Percentiles rank a stretch among this genome's conserved stretches.
phyloP scores from a whole-genome alignment of 2,329 filamentous ascomycete genomes.

The Cercospora sp. region DNA sequence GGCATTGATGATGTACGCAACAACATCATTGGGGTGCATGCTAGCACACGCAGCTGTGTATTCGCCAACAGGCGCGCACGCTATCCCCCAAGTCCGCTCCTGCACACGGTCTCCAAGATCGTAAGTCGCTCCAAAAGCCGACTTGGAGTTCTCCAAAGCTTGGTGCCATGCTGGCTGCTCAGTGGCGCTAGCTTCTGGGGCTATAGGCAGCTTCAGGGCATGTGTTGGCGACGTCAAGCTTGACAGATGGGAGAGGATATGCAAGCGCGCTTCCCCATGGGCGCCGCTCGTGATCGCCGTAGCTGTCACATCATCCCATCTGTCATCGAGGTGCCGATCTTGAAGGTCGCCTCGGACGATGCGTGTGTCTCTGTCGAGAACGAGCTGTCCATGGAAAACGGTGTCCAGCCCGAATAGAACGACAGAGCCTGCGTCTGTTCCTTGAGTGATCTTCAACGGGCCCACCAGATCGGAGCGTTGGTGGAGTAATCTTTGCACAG shows the following conservation, averaged over 20 bases:
- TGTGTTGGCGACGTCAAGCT: conserved; percentile 40
- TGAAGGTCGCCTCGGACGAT: background rate
- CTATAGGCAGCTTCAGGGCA: conserved; percentile 37
- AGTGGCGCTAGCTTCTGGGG: background rate
- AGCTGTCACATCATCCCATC: conserved; percentile 48
- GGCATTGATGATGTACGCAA: conserved; percentile 56
- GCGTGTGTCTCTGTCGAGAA: conserved; percentile 15
- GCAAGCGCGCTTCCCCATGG: conserved; percentile 31
- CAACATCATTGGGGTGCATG: conserved; percentile 58
- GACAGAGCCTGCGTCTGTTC: conserved; percentile 25
- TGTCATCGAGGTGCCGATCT: conserved; percentile 42
- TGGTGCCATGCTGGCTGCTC: conserved; percentile 43
- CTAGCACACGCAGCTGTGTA: conserved; percentile 53
- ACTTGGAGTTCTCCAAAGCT: conserved; percentile 42
- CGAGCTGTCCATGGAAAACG: conserved; percentile 30
- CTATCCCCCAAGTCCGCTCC: conserved; percentile 58
- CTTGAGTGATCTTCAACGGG: conserved; percentile 29
- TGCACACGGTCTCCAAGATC: conserved; percentile 53
- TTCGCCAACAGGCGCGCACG: conserved; percentile 49
- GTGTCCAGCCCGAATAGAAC: conserved; percentile 38
- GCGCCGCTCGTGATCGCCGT: conserved; percentile 31
- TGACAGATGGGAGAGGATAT: conserved; percentile 43
- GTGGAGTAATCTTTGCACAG: conserved; percentile 3
- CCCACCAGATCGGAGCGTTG: conserved; percentile 22
- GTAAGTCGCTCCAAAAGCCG: conserved; percentile 51